Base-by-base conservation (phyloP, 2,329 filamentous ascomycete genomes). In the Fusarium pseudoanthophilum region DNA sequence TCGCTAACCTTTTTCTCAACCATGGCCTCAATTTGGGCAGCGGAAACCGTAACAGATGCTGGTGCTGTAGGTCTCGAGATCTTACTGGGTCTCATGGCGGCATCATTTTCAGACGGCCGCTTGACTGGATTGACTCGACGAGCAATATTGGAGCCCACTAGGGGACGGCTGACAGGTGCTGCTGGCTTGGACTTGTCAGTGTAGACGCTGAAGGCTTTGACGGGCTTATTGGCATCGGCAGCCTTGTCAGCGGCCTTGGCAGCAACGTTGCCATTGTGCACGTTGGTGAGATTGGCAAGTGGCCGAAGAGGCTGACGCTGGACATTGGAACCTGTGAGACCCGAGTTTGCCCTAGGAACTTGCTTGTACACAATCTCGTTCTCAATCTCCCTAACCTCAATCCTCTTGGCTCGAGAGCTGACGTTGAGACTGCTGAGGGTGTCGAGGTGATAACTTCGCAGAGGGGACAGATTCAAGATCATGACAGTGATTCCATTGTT, bases 401-500 rank as follows among this genome's bases (percentile, higher is more conserved):
- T 98, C 78, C 97, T 94, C 86, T 98, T 98, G 30, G 95, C 97
- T 16, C 95, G 90, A 58, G 96, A 98, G 78, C 95, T 96, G 78
- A 98, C 96, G 79, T 97, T 98, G 60, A 98, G 85, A 71, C 95
- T 97, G 82, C 94, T 97, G 11, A 98, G 87, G 0, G 95, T 98
- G 80, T 98, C 95, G 43, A 97, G 88, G 79, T 98, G 95, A 80
- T 97, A 98, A 76, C 93, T 95, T 71, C 93, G 91, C n/a, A 97
- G 88, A 0, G 96, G 95, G 0, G 95, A 94, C 6, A 98, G 88
- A 79, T 98, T 98, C 42, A 98, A 87, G 66, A 98, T 96, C 96
- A 98, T 98, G 79, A 98, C 89, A 0, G 95, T 98, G 75, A 97
- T 90, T 57, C 96, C 95, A 73, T 97, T 94, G 84, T 98, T 98